These are phyloP conservation scores for Blastobotrys aristatus DNA, from an alignment of 1,139 yeast genomes.

Conservation along the genomic window DNA sequence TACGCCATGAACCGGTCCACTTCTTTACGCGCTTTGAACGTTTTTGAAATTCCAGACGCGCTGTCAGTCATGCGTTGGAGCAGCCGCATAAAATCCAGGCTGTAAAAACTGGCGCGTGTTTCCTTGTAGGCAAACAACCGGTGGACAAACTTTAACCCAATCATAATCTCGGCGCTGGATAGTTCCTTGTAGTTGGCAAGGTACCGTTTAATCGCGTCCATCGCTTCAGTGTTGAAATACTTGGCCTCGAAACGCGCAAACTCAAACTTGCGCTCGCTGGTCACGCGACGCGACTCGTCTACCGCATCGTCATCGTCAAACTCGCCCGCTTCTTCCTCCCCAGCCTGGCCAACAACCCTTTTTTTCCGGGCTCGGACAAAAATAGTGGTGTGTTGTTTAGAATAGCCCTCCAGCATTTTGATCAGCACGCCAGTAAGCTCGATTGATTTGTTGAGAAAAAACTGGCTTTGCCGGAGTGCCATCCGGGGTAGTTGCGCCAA, in stretches of 20 bases:
- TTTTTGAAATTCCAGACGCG: constrained; percentile 31
- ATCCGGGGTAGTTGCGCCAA: constrained; percentile 58
- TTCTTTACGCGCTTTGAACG: constrained; percentile 47
- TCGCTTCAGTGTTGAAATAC: constrained; percentile 38
- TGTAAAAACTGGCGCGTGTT: constrained; percentile 52
- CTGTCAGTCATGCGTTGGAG: constrained; percentile 45
- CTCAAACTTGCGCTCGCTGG: constrained; percentile 50
- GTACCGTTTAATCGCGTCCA: constrained; percentile 50
- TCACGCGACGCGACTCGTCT: constrained; percentile 34
- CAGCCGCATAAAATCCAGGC: constrained; percentile 69
- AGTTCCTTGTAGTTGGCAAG: constrained; percentile 58
- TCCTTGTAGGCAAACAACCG: constrained; percentile 63
- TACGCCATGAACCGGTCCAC: constrained; percentile 63
- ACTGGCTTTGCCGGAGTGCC: constrained; percentile 62
- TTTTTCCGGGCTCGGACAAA: constrained; percentile 41
- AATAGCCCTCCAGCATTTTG: constrained; percentile 62
- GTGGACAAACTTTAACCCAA: constrained; percentile 59
- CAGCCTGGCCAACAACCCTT: constrained; percentile 29
- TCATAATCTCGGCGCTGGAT: constrained; percentile 47
- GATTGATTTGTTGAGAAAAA: constrained; percentile 56
- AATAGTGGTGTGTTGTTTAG: constrained; percentile 56
- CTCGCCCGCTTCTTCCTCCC: constrained; percentile 43
- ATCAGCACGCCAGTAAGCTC: constrained; percentile 64
- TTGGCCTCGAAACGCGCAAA: constrained; percentile 39
- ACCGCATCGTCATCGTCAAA: constrained; percentile 38